Evolutionary conservation across 371 early-diverging fungal species (phyloP), one percentile per base, ranked within the genome.

Genomic region (Chytridium lagenaria): DNA sequence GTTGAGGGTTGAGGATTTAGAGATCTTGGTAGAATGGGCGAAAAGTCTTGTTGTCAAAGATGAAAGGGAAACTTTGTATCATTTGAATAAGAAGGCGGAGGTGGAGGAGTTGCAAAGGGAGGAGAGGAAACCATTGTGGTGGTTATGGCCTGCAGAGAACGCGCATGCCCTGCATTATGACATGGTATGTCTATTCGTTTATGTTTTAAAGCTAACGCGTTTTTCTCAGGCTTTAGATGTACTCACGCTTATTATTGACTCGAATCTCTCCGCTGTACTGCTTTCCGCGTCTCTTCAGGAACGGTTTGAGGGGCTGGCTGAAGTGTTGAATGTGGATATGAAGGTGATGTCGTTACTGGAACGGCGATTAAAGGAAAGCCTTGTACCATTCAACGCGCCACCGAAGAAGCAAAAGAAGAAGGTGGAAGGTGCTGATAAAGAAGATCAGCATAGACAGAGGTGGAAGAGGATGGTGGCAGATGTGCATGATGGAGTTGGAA

Each of bases 381-480:
- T 76, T 23, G 26, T 63, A 0, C 63, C 59, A 23, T 76, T 76
- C 68, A 36, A n/a, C 30, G n/a, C 66, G 39, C 50, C 49, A 37
- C 38, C 19, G 34, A 39, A 16, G 40, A 31, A n/a, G 44, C 57
- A 26, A 22, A 36, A 64, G 36, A 59, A 23, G 28, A 26, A 44
- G 61, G 26, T 44, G 33, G 33, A 49, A 12, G 67, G 68, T n/a
- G 36, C 67, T 50, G 71, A 44, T 0, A 66, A 44, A 40, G 49
- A n/a, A 19, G 40, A 72, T 37, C 63, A 68, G 64, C 64, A 69
- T 52, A 57, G 74, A 50, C 39, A 38, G 50, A 38, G 78, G 37
- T 80, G 77, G 72, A 80, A 73, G 71, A 59, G 78, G 33, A 80
- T 80, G 81, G 77, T 80, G 39, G 61, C 66, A 50, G 75, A 78